A percentile compares a stretch with the other conserved stretches of the same genome.
Evolutionary conservation across 345 rosid species (phyloP).

Genomic region (Odontarrhena argentea): DNA sequence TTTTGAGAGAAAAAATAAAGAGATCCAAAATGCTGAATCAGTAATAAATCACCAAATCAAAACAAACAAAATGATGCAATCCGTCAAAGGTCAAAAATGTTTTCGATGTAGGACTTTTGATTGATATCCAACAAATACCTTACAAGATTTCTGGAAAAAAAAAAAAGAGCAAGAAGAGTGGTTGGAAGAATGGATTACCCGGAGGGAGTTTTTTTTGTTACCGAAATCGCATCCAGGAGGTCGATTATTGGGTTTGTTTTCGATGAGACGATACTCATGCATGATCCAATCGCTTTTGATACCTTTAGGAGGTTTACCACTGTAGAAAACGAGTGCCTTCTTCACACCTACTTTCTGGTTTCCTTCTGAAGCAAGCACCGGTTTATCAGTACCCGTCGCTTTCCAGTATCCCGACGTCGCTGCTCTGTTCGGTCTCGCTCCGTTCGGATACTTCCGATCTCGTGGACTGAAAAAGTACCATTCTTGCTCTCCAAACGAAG

Average conservation of each 20-base stretch:
- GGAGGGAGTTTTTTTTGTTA: slow-evolving; percentile 76
- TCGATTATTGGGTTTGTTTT: slow-evolving; percentile 68
- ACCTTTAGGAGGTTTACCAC: slow-evolving; percentile 98
- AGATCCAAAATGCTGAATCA: no score
- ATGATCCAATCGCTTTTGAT: slow-evolving; percentile 96
- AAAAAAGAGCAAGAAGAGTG: neutral
- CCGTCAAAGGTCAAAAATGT: no score
- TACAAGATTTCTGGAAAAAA: no score
- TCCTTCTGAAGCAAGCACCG: slow-evolving; percentile 65
- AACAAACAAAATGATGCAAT: no score
- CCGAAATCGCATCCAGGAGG: slow-evolving; percentile 57
- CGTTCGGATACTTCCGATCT: slow-evolving; percentile 95
- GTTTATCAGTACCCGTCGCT: slow-evolving; percentile 98
- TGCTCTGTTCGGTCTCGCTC: slow-evolving; percentile 95
- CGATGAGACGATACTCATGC: slow-evolving; percentile 93
- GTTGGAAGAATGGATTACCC: slow-evolving; percentile 48
- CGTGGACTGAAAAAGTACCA: slow-evolving; percentile 98
- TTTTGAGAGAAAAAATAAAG: no score
- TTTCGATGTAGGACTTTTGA: no score
- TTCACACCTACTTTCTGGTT: slow-evolving; percentile 88
- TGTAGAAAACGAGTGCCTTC: slow-evolving; percentile 91
- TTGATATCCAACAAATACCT: no score
- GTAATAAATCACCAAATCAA: neutral
- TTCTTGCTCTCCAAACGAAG: slow-evolving; percentile 94
- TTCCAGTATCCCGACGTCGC: slow-evolving; percentile 99